Conservation (phyloP, 805 yeast genomes). For the Teunomyces lycoperdinae region DNA sequence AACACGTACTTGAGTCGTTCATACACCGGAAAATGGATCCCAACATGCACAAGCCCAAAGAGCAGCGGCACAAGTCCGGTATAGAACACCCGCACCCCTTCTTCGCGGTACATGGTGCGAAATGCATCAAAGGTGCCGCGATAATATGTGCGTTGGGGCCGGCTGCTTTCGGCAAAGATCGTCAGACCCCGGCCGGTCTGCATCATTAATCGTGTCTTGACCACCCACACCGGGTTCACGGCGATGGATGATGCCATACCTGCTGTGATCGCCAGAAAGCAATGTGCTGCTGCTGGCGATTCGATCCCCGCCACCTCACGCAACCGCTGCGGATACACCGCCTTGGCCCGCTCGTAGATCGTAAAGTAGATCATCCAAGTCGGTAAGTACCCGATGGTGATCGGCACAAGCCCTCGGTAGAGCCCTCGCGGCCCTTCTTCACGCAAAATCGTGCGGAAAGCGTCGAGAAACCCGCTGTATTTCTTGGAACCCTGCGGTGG, state of each 20-base stretch:
- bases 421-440: constrained; percentile 85
- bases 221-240: constrained; percentile 97
- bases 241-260: constrained; percentile 81
- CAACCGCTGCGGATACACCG: constrained; percentile 41
- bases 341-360: constrained; percentile 78
- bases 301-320: constrained; percentile 8
- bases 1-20: constrained; percentile 70
- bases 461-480: constrained; percentile 60
- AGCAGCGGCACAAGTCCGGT: constrained; percentile 88
- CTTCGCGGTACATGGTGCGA: constrained; percentile 68
- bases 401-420: constrained; percentile 90
- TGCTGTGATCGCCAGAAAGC: constrained; percentile 73
- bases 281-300: constrained; percentile 36
- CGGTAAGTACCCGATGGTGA: constrained; percentile 89
- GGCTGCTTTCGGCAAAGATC: constrained; percentile 17
- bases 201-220: constrained; percentile 90
- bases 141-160: constrained; percentile 45
- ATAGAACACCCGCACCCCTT: constrained; percentile 80
- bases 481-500: constrained; percentile 7
- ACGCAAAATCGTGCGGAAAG: constrained; percentile 59
- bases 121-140: constrained; percentile 84
- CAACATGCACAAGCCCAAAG: constrained; percentile 89
- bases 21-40: constrained; percentile 92
- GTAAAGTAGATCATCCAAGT: constrained; percentile 97
- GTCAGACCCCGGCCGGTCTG: constrained; percentile 55